Evolutionary conservation across 2,329 filamentous ascomycete genomes (phyloP), one percentile per base, ranked within the genome.

Genomic region (Cladosporium halotolerans): DNA sequence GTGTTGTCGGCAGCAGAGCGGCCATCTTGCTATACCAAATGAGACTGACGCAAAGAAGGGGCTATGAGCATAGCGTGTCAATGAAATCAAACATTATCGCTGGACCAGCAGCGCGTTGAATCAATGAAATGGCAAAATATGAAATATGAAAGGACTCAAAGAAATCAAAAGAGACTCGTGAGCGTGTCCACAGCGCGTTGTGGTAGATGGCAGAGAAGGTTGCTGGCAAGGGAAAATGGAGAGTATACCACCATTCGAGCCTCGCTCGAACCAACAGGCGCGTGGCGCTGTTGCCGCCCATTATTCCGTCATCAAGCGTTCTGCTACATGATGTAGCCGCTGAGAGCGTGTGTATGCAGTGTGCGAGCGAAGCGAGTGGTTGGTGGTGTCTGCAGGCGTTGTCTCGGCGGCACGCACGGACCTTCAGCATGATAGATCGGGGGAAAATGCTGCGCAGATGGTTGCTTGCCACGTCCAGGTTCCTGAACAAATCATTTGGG

Each of bases 261-360:
- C 23, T 28, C 23, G 23, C 23, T 28, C 23, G 7, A 28, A 28
- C 23, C 11, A 36, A 47, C 28, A 47, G 9, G 18, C 38, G 13
- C 18, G 51, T 41, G 43, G 51, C 51, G 45, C 18, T 31, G 45
- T 53, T 53, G 11, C 51, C 51, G 51, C 89, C 67, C 31, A 18
- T 16, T 11, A 7, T 14, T 32, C 31, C 48, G 48, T 51, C 48
- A 51, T 51, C 39, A 19, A 44, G 48, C 48, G 44, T 31, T n/a
- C 7, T 43, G 40, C 43, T 51, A 41, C 40, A 51, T 43, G 39
- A 9, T 44, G 47, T 18, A 51, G 31, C 38, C 48, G 48, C 48
- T 51, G 36, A 39, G n/a, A 14, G 36, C 36, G 36, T 8, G n/a
- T 28, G 48, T 36, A 39, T 44, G 48, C 41, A 44, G 48, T 51